Conservation (phyloP, 2,329 filamentous ascomycete genomes). For the Penicillium frequentans region DNA sequence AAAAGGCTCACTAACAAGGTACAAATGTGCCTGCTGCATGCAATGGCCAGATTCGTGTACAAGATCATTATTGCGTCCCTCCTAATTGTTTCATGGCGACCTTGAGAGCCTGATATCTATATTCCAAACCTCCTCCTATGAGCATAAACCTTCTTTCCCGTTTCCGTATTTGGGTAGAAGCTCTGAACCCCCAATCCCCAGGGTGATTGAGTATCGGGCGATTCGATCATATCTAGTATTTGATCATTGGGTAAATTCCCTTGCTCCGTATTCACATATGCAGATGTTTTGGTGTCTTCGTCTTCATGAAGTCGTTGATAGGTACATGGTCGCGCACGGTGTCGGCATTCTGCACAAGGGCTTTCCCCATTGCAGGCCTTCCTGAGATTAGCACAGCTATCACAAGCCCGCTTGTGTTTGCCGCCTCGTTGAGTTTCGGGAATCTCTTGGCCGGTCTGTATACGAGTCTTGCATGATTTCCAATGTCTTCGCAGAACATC, state of each 20-base stretch:
- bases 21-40: neutral
- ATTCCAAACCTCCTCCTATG: neutral
- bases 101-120: neutral
- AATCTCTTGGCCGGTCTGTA: constrained; percentile 18
- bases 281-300: neutral
- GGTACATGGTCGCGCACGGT: constrained; percentile 21
- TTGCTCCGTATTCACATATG: neutral
- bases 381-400: constrained; percentile 28
- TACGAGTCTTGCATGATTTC: constrained; percentile 27
- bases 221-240: neutral
- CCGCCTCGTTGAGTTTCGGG: constrained; percentile 24
- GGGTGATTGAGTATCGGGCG: neutral
- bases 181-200: constrained; percentile 23
- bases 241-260: neutral
- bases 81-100: neutral
- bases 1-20: too few species aligned
- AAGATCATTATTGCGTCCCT: neutral
- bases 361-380: constrained; percentile 26
- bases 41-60: neutral
- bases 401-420: constrained; percentile 31
- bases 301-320: constrained; percentile 20
- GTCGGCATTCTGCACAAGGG: constrained; percentile 25
- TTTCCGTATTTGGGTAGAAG: constrained; percentile 15
- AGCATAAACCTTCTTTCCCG: constrained; percentile 2
- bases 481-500: constrained; percentile 30